These are phyloP conservation scores for Candida nanaspora DNA, from an alignment of 805 yeast genomes.

Conservation along the genomic window DNA sequence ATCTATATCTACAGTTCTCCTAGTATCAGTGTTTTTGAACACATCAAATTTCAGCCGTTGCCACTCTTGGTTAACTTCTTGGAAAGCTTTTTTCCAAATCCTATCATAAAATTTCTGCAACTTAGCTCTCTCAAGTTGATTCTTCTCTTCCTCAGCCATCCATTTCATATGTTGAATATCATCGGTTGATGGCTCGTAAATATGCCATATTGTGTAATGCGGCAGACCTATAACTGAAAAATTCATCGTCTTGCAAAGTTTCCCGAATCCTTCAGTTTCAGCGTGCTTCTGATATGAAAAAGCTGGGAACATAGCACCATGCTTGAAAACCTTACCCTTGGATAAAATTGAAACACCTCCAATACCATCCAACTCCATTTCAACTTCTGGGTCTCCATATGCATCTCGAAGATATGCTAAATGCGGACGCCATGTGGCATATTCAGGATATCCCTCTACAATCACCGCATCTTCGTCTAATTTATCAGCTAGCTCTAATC, in stretches of 20 bases:
- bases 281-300: constrained; percentile 92
- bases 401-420: constrained; percentile 90
- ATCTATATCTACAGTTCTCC: constrained; percentile 46
- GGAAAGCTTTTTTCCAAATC: constrained; percentile 77
- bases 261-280: constrained; percentile 94
- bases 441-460: constrained; percentile 93
- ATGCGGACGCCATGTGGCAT: constrained; percentile 96
- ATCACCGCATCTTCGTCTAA: constrained; percentile 90
- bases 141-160: constrained; percentile 73
- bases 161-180: constrained; percentile 80
- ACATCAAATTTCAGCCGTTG: constrained; percentile 56
- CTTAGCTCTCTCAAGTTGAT: constrained; percentile 56
- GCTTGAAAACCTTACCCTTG: constrained; percentile 76
- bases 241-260: constrained; percentile 77
- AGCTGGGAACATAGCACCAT: constrained; percentile 92
- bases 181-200: constrained; percentile 87
- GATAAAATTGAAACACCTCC: constrained; percentile 93
- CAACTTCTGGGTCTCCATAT: constrained; percentile 85
- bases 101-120: constrained; percentile 60
- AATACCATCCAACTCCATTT: constrained; percentile 90
- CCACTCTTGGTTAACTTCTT: constrained; percentile 74
- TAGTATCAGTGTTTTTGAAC: constrained; percentile 69
- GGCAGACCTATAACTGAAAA: constrained; percentile 82
- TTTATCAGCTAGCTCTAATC: constrained; percentile 59
- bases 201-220: constrained; percentile 91